phyloP scores from a whole-genome alignment of 768 basidiomycete species.

The Agrocybe pediades region DNA sequence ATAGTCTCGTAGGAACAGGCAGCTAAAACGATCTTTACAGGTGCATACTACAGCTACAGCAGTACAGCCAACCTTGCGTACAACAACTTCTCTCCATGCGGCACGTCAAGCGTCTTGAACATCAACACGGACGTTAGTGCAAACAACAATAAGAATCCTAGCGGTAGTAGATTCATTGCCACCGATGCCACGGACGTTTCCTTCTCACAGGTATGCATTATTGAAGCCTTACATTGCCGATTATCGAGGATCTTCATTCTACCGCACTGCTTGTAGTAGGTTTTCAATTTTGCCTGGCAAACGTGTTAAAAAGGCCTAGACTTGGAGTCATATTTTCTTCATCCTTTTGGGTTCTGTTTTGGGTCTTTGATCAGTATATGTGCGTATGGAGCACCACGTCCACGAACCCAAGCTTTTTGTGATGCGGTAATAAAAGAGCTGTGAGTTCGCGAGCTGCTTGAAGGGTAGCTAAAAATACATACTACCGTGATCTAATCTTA shows the following conservation, averaged over 20 bases:
- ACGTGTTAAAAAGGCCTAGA: not conserved
- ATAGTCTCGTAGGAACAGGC: not conserved
- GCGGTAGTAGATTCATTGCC: slow-evolving; percentile 15
- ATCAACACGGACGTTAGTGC: slow-evolving; percentile 16
- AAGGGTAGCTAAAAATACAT: not conserved
- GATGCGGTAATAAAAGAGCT: too few relatives aligned
- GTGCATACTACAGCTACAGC: slow-evolving; percentile 17
- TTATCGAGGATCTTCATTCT: not conserved
- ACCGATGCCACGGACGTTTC: slow-evolving; percentile 10
- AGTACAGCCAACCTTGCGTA: slow-evolving; percentile 11
- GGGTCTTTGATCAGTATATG: too few relatives aligned
- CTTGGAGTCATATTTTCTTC: not conserved
- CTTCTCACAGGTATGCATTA: not conserved
- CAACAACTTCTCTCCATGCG: slow-evolving; percentile 16
- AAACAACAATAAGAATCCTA: slow-evolving; percentile 15
- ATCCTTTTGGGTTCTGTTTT: too few relatives aligned
- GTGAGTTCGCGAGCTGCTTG: too few relatives aligned
- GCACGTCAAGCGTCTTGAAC: slow-evolving; percentile 19
- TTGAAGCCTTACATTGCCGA: not conserved
- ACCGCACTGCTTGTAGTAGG: not conserved
- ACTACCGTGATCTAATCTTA: not conserved
- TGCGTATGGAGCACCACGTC: too few relatives aligned
- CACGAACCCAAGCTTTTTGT: too few relatives aligned
- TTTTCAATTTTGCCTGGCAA: slow-evolving; percentile 18
- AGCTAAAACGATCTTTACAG: too few relatives aligned